Percentiles rank a stretch among this genome's conserved stretches.
These are phyloP conservation scores for Tetraselmis striata DNA, from an alignment of 139 green algal genomes.

Conservation along the genomic window DNA sequence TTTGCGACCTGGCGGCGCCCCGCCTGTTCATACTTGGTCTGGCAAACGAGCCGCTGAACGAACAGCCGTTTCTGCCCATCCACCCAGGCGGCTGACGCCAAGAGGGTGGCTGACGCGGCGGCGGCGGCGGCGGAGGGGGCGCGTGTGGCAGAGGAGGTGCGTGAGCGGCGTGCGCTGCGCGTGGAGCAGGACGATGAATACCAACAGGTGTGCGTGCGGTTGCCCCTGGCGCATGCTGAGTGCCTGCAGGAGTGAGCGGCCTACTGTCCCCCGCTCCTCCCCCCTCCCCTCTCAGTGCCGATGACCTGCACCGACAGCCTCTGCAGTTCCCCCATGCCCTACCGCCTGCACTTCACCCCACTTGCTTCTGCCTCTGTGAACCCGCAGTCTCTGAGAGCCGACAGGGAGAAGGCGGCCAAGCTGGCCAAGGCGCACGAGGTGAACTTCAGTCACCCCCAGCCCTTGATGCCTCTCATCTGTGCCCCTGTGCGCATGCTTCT, in stretches of 20 bases:
- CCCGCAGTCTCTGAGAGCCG: neutral
- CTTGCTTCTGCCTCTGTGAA: neutral
- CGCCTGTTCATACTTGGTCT: neutral
- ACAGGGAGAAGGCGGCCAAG: neutral
- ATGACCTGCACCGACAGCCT: too few relatives aligned
- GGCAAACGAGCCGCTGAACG: neutral
- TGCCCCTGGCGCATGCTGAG: too few relatives aligned
- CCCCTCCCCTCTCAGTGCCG: too few relatives aligned
- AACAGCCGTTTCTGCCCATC: too few relatives aligned
- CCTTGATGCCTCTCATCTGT: too few relatives aligned
- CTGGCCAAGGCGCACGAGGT: neutral
- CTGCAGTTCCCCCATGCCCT: too few relatives aligned
- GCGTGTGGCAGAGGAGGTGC: neutral
- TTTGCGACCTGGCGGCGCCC: too few relatives aligned
- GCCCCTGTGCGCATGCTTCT: too few relatives aligned
- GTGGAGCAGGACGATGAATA: neutral
- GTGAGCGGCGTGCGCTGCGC: neutral
- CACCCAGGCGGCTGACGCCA: neutral
- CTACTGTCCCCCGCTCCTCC: neutral
- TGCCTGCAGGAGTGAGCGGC: too few relatives aligned
- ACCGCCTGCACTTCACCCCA: neutral
- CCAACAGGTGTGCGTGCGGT: neutral
- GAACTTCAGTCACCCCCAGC: too few relatives aligned
- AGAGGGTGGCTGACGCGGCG: neutral
- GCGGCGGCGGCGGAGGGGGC: neutral